phyloP scores from a whole-genome alignment of 495 filamentous ascomycete species.

The Xanthoparmelia taractica region DNA sequence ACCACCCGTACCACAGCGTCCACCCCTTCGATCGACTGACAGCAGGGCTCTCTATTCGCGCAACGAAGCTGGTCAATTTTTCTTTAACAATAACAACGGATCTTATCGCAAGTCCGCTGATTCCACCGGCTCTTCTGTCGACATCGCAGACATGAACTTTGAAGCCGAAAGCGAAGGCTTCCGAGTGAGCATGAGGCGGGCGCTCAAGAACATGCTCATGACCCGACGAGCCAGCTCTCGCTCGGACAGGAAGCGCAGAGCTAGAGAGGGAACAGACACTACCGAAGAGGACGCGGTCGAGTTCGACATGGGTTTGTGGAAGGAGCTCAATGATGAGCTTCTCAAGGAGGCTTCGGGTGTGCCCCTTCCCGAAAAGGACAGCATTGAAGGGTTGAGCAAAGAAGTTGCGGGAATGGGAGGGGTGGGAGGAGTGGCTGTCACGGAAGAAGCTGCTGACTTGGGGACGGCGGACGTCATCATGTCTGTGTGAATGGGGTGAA shows the following conservation, averaged over 20 bases:
- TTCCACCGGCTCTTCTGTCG: neutral
- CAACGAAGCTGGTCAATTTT: slow-evolving; percentile 10
- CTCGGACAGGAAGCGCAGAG: slow-evolving; percentile 1
- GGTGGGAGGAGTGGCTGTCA: slow-evolving; percentile 46
- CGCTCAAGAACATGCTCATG: slow-evolving; percentile 20
- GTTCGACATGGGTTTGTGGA: slow-evolving; percentile 22
- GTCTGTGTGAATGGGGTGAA: slow-evolving; percentile 25
- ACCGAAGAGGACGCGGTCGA: slow-evolving; percentile 14
- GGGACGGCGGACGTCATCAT: slow-evolving; percentile 47
- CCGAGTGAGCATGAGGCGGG: slow-evolving; percentile 21
- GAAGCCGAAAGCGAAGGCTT: slow-evolving; percentile 23
- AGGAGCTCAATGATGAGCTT: slow-evolving; percentile 21
- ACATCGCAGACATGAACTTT: slow-evolving; percentile 11
- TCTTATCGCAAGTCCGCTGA: slow-evolving; percentile 4
- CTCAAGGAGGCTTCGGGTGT: slow-evolving; percentile 15
- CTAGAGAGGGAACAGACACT: slow-evolving; percentile 7
- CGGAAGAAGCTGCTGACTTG: slow-evolving; percentile 48
- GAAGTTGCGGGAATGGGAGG: slow-evolving; percentile 35
- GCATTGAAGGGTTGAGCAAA: slow-evolving; percentile 7
- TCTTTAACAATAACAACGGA: neutral
- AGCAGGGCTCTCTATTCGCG: slow-evolving; percentile 10
- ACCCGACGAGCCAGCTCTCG: slow-evolving; percentile 6
- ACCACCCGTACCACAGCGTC: slow-evolving; percentile 4
- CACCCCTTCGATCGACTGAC: slow-evolving; percentile 11
- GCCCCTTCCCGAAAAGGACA: slow-evolving; percentile 17